Evolutionary conservation across 208 protist genomes (phyloP).

Genomic region (Trypanosomatidae sp.): DNA sequence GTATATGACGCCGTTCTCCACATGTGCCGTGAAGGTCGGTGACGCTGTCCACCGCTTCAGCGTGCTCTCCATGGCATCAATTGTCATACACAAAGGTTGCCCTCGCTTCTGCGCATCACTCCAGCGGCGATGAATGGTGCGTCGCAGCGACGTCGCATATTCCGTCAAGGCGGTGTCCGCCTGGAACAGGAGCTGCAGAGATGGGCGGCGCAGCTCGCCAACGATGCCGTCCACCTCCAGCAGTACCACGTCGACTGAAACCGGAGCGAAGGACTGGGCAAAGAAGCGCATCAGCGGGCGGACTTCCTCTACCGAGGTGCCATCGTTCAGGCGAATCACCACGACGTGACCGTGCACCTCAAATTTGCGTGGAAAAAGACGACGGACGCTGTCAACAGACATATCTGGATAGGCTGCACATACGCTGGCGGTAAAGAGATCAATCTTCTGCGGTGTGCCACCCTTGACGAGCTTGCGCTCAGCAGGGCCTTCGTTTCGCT

Average conservation of each 20-base stretch:
- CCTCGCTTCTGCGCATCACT: neutral
- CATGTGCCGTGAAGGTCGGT: slow-evolving; percentile 79
- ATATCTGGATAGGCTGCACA: slow-evolving; percentile 14
- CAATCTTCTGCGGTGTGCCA: slow-evolving; percentile 44
- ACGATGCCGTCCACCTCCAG: slow-evolving; percentile 68
- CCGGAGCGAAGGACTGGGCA: slow-evolving; percentile 58
- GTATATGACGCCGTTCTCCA: slow-evolving; percentile 92
- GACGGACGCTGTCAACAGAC: slow-evolving; percentile 21
- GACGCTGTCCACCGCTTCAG: slow-evolving; percentile 30
- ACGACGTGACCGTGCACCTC: slow-evolving; percentile 85
- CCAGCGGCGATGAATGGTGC: slow-evolving; percentile 16
- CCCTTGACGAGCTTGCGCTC: slow-evolving; percentile 13
- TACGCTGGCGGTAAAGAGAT: slow-evolving; percentile 46
- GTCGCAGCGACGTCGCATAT: slow-evolving; percentile 12
- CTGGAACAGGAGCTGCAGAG: slow-evolving; percentile 41
- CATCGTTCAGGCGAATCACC: slow-evolving; percentile 70
- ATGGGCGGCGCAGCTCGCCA: slow-evolving; percentile 76
- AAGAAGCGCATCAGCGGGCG: slow-evolving; percentile 43
- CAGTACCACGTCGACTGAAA: slow-evolving; percentile 74
- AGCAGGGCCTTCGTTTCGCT: neutral
- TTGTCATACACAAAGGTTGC: slow-evolving; percentile 6
- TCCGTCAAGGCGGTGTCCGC: slow-evolving; percentile 5
- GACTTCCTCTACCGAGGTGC: slow-evolving; percentile 41
- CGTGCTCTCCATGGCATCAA: slow-evolving; percentile 22
- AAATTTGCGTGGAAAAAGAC: slow-evolving; percentile 72